Base-by-base conservation (phyloP, 73 alveolate species). In the Paramecium sexaurelia region DNA sequence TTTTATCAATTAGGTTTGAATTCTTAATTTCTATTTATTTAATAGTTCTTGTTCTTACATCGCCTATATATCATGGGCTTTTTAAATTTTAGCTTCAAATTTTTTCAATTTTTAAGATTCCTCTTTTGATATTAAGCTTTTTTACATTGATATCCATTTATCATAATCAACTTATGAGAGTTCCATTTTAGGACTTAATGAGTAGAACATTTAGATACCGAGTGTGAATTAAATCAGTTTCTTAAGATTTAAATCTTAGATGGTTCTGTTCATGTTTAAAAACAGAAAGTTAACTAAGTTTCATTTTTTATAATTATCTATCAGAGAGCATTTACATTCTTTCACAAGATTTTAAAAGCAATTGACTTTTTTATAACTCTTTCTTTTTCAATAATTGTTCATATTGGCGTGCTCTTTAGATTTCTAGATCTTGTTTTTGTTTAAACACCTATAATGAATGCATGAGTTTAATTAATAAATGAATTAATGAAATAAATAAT, bases 401-500 rank as follows among this genome's bases (percentile, higher is more conserved):
- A 61, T 61, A 61, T 61, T 22, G 0, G 0, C 10, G 83, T 13
- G 51, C 29, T 26, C 43, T 29, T 27, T 61, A 32, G 22, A 26
- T 26, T 32, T 61, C 27, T 2, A 3, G 0, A 6, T 61, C 20
- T 61, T 61, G 24, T 3, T 61, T 61, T 26, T 61, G 22, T 4
- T 61, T 61, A 24, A 26, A 61, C 26, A 61, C 2, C 0, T 22
- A 61, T 32, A 61, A 61, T 29, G 83, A 26, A 24, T 61, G 47
- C 83, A 61, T 61, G 43, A 61, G 29, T 51, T n/a, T 61, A 29
- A 61, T 61, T 61, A 29, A 3, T 61, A 61, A 26, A 61, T 61
- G 83, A 61, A 61, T 61, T 61, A 61, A 61, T 61, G 83, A 61
- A 61, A 61, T 61, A 61, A 61, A 61, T 61, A 61, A 27, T 61